Base-by-base conservation (phyloP, 2,329 filamentous ascomycete genomes). In the Aspergillus novofumigatus region DNA sequence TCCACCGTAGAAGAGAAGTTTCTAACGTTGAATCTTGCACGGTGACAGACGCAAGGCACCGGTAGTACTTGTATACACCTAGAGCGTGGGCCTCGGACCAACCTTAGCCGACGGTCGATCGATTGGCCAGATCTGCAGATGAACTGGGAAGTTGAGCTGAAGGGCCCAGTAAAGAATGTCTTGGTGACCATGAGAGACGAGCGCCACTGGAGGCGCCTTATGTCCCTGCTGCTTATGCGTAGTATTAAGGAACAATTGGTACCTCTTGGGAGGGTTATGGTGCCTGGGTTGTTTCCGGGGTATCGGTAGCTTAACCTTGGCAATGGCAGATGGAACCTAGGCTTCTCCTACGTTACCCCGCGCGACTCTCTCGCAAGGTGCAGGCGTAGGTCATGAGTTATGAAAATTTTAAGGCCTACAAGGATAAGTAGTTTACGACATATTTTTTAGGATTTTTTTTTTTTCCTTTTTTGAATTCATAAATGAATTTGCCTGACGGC, bases 1-100 rank as follows among this genome's bases (percentile, higher is more conserved):
- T 51, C 42, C 26, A 29, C 51, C 41, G 54, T 57, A 21, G 59
- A 56, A 38, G 64, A 62, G 49, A 61, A 64, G 35, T 45, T 51
- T 52, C 62, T 65, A 11, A 5, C 6, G 21, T 51, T 4, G 6
- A 20, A 45, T 26, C 17, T 48, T 21, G 32, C 32, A 28, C 49
- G 44, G 21, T 25, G 41, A 6, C 21, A 20, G 44, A 32, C 14
- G 32, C 26, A 54, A 47, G 21, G 1, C n/a, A 51, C 20, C 8
- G 41, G 17, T 28, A 35, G 17, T 25, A 47, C 49, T 35, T 55
- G 52, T 38, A 54, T 51, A 41, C 49, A 52, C 47, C 25, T 49
- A 48, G 60, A 20, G 41, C 48, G 28, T 28, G 49, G 29, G 49
- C 56, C 55, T 61, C 52, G 58, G 57, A 44, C 53, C 55, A 61